Evolutionary conservation across 305 asterid genomes (phyloP).

Genomic region (Fraxinus greggii): DNA sequence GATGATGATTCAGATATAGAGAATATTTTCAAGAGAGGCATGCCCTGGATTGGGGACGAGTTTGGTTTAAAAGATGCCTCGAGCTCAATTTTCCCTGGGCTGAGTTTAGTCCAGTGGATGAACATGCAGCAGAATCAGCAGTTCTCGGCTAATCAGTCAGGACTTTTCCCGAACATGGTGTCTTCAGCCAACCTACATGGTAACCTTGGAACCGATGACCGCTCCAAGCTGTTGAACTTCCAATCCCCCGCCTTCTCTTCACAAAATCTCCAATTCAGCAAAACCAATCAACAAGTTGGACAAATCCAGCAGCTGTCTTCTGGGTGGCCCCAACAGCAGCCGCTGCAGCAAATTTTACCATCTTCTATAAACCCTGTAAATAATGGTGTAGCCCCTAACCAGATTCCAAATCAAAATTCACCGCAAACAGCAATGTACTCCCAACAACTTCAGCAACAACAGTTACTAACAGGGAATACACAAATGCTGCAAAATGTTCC

Average conservation of each 20-base stretch:
- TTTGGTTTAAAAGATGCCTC: slow-evolving; percentile 70
- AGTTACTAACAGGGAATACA: slow-evolving; percentile 34
- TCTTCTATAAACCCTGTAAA: slow-evolving; percentile 35
- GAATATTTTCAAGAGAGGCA: slow-evolving; percentile 63
- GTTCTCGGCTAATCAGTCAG: slow-evolving; percentile 51
- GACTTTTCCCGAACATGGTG: slow-evolving; percentile 42
- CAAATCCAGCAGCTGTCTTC: slow-evolving; percentile 48
- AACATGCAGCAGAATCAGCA: slow-evolving; percentile 85
- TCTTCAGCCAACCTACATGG: slow-evolving; percentile 36
- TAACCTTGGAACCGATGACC: slow-evolving; percentile 51
- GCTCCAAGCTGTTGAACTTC: slow-evolving; percentile 68
- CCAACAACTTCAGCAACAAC: slow-evolving; percentile 71
- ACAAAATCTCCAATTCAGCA: slow-evolving; percentile 56
- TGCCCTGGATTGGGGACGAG: slow-evolving; percentile 89
- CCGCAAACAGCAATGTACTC: slow-evolving; percentile 49
- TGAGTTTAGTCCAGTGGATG: slow-evolving; percentile 97
- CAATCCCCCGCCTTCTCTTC: slow-evolving; percentile 59
- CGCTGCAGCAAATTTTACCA: slow-evolving; percentile 51
- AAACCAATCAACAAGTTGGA: slow-evolving; percentile 46
- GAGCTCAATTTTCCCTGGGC: slow-evolving; percentile 75
- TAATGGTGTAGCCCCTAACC: slow-evolving; percentile 39
- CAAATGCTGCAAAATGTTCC: slow-evolving; percentile 46
- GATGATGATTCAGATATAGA: slow-evolving; percentile 79
- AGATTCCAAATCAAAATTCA: slow-evolving; percentile 38
- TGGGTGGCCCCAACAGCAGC: slow-evolving; percentile 60